Evolutionary conservation across 1,284 basidiomycete species (phyloP), one percentile per base, ranked within the genome.

Genomic region (Ustilago cynodontis): DNA sequence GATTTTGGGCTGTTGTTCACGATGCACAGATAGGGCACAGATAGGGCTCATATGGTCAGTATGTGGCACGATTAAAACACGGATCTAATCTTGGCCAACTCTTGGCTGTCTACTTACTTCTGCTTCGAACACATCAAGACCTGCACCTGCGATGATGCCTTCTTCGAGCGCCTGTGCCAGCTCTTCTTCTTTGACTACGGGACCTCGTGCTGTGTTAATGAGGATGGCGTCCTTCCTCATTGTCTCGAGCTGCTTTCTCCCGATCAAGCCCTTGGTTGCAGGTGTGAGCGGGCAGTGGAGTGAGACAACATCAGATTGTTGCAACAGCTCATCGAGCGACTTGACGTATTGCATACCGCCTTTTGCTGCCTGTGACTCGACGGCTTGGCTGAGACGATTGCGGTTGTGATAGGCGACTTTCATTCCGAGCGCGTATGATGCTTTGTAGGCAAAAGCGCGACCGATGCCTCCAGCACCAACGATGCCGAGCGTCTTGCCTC

Each of bases 121-220:
- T 18, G 63, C 60, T 35, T 71, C 68, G 88, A 90, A 97, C 31
- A 96, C 94, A 78, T 97, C 95, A 24, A 98, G 88, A 24, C 95
- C 95, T 22, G 93, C 80, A 3, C 92, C 94, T 82, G 66, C 64
- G 59, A 74, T 79, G 43, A 43, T 53, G 28, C 65, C 76, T 13
- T 68, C 29, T 43, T 84, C 66, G 3, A 84, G 67, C 7, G 82
- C 82, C n/a, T 71, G 50, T 10, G 76, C 78, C 6, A 84, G 65
- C 43, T 79, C 80, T 31, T 69, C 31, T 69, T 88, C 88, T 58
- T 88, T 86, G n/a, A 88, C 80, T 13, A 88, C 85, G 5, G 86
- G 87, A 0, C 88, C 89, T 28, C 88, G 79, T 0, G 88, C 86
- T 1, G 88, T 88, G 79, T 89, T 89, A 79, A 89, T 77, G 14